A percentile compares a stretch with the other conserved stretches of the same genome.
phyloP scores from a whole-genome alignment of 78 protist genomes.

The Dictyostelium purpureum region DNA sequence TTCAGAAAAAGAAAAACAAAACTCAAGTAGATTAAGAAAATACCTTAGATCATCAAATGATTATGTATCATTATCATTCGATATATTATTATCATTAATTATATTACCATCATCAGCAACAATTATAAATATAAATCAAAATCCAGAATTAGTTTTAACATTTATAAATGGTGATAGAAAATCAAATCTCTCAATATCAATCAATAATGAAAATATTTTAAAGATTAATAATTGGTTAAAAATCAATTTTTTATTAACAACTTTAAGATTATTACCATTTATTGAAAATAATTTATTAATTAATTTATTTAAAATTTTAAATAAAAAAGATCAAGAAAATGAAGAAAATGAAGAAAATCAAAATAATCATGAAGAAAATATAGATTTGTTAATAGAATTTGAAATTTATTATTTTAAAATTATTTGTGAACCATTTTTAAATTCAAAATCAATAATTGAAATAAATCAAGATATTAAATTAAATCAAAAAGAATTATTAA shows the following conservation, averaged over 20 bases:
- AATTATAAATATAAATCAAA: background rate
- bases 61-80: background rate
- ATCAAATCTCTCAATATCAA: background rate
- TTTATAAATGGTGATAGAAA: conserved; percentile 25
- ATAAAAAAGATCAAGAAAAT: background rate
- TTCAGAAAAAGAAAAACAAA: background rate
- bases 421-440: conserved; percentile 15
- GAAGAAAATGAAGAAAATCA: background rate
- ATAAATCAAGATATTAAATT: conserved; percentile 2
- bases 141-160: background rate
- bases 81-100: background rate
- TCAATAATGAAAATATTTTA: background rate
- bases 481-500: background rate
- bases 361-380: background rate
- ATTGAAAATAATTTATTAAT: background rate
- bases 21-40: background rate
- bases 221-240: conserved; percentile 5
- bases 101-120: background rate
- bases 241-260: background rate
- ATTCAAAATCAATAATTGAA: conserved; percentile 3
- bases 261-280: background rate
- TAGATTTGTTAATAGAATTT: background rate
- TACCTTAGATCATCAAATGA: background rate
- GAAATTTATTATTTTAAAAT: background rate
- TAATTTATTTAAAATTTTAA: background rate